These are phyloP conservation scores for Colletotrichum karsti DNA, from an alignment of 2,329 filamentous ascomycete species.

Conservation along the genomic window DNA sequence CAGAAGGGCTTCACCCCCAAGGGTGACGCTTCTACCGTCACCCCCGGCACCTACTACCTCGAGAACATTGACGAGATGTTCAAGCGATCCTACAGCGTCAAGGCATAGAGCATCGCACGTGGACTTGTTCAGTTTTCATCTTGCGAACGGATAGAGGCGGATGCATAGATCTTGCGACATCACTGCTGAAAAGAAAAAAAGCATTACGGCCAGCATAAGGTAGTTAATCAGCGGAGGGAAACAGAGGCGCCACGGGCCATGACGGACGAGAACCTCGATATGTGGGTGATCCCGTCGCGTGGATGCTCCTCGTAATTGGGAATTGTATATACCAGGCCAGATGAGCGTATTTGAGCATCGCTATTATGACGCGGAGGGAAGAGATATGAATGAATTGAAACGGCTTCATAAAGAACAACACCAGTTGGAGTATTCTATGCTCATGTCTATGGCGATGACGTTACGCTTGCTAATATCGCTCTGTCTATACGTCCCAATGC, in stretches of 20 bases:
- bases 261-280: not conserved
- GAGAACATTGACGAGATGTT: conserved; percentile 86
- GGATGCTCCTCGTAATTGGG: not conserved
- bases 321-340: conserved; percentile 16
- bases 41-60: conserved; percentile 78
- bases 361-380: not conserved
- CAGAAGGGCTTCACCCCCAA: conserved; percentile 80
- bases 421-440: not conserved
- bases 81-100: conserved; percentile 80
- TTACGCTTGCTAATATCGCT: not conserved
- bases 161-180: conserved; percentile 28
- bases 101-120: conserved; percentile 64
- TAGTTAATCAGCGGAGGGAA: conserved; percentile 21
- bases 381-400: conserved; percentile 13
- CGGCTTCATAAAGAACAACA: not conserved
- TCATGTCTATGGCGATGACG: not conserved
- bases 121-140: conserved; percentile 4
- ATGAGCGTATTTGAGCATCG: conserved; percentile 11
- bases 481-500: not conserved
- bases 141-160: conserved; percentile 23
- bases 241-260: not conserved
- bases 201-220: conserved; percentile 3
- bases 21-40: conserved; percentile 73
- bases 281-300: not conserved
- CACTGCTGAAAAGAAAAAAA: conserved; percentile 10